Base-by-base conservation (phyloP, 2,329 filamentous ascomycete genomes). In the Aureobasidium sp. region DNA sequence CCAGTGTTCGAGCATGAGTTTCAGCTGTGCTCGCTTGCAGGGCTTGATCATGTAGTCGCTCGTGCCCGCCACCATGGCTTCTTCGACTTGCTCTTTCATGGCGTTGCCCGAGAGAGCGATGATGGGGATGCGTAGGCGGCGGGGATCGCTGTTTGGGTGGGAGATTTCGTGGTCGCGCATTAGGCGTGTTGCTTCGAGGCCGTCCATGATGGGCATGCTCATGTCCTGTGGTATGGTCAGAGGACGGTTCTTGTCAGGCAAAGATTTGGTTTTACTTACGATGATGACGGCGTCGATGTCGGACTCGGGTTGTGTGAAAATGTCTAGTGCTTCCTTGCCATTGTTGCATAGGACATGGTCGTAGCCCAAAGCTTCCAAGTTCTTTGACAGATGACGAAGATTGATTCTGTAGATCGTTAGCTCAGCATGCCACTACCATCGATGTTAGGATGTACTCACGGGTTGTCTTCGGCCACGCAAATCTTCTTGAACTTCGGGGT, bases 31-130 rank as follows among this genome's bases (percentile, higher is more conserved):
- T 31, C 60, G 36, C 17, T 62, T 62, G 49, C 62, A 63, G 7
- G 62, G 62, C 41, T 64, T 64, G 56, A 64, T 39, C 41, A 64
- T 42, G 44, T 64, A 64, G 22, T 64, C 62, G 29, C 57, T 61
- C 14, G 47, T 62, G 5, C 62, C 62, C 17, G 58, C 62, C 5
- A 42, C 41, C 56, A 63, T 61, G 44, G 58, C 62, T 15, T 61
- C 57, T 31, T 51, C 20, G 25, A 63, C 49, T 25, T 63, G 62
- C 25, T 63, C 62, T 37, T 55, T 63, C 57, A 63, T 45, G 14
- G 62, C 62, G 29, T 63, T 63, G 11, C 62, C 62, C 4, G 62
- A 63, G 1, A 63, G 58, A 29, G 62, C 62, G 41, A 63, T 57
- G n/a, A 63, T 63, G 1, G 62, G 62, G 12, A 44, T 62, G 4